A percentile compares a stretch with the other conserved stretches of the same genome.
These are phyloP conservation scores for Puccinia hordei DNA, from an alignment of 1,284 basidiomycete species.

Conservation along the genomic window DNA sequence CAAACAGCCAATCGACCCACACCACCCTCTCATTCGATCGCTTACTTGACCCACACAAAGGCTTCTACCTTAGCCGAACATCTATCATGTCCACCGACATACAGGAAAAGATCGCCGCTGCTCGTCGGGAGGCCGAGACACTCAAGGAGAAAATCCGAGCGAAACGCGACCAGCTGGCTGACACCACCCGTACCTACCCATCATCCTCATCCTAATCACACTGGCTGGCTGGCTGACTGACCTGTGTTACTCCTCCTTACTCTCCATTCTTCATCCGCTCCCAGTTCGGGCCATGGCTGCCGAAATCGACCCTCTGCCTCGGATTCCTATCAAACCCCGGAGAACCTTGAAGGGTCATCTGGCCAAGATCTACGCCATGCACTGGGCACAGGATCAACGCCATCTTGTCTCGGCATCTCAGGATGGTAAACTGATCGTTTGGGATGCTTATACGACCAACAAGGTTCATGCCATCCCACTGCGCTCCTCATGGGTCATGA, in stretches of 20 bases:
- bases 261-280: slow-evolving; percentile 55
- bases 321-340: slow-evolving; percentile 91
- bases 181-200: slow-evolving; percentile 78
- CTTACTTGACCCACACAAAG: background rate
- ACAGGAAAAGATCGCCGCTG: slow-evolving; percentile 75
- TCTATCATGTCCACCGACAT: slow-evolving; percentile 55
- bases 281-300: slow-evolving; percentile 91
- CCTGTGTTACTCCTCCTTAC: background rate
- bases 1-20: background rate
- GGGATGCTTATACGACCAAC: slow-evolving; percentile 99
- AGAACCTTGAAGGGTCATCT: slow-evolving; percentile 93
- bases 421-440: slow-evolving; percentile 98
- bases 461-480: slow-evolving; percentile 99
- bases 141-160: slow-evolving; percentile 96
- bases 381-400: slow-evolving; percentile 94
- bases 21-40: background rate
- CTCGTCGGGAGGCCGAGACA: slow-evolving; percentile 90
- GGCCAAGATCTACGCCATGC: slow-evolving; percentile 99
- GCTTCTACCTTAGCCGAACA: background rate
- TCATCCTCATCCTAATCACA: background rate
- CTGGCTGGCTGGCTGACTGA: background rate
- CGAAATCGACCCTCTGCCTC: slow-evolving; percentile 89
- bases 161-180: slow-evolving; percentile 90
- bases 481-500: slow-evolving; percentile 99
- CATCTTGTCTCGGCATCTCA: slow-evolving; percentile 98